Conservation (phyloP, 768 basidiomycete genomes). For the Candolleomyces efflorescens region DNA sequence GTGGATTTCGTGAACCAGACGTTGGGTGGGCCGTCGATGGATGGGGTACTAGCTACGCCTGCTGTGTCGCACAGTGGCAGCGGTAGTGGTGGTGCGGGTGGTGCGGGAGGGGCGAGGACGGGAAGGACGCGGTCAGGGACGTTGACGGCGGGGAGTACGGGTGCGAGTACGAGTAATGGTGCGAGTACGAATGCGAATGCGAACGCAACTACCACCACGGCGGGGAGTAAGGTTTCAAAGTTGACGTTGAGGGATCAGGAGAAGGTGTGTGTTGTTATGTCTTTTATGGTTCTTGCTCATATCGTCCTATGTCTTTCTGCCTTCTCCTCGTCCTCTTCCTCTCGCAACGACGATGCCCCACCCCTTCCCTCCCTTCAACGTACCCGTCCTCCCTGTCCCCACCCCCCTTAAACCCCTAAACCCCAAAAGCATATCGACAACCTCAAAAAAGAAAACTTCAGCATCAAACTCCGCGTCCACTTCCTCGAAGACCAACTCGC, state of each 20-base stretch:
- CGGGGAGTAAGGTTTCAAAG: conserved; percentile 6
- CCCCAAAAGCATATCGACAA: conserved; percentile 80
- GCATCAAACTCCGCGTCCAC: conserved; percentile 92
- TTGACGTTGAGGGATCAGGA: conserved; percentile 95
- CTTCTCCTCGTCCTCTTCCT: no score
- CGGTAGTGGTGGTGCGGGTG: no score
- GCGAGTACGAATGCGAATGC: neutral
- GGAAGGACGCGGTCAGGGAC: conserved; percentile 7
- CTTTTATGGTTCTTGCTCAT: no score
- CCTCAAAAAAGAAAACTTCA: conserved; percentile 96
- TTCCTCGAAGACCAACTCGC: conserved; percentile 92
- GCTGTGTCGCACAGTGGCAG: conserved; percentile 39
- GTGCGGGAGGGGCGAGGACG: neutral
- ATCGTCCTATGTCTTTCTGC: no score
- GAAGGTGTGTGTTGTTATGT: conserved; percentile 61
- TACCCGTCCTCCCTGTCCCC: neutral
- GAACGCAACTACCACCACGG: no score
- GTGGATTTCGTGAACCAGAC: no score
- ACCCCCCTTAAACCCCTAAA: neutral
- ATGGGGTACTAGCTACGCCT: conserved; percentile 50
- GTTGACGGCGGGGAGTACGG: conserved; percentile 34
- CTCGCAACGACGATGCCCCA: no score
- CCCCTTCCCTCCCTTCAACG: no score
- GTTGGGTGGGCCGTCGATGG: no score
- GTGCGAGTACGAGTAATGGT: conserved; percentile 23